Conservation (phyloP, 768 basidiomycete genomes). For the Sarcodon aspratus region DNA sequence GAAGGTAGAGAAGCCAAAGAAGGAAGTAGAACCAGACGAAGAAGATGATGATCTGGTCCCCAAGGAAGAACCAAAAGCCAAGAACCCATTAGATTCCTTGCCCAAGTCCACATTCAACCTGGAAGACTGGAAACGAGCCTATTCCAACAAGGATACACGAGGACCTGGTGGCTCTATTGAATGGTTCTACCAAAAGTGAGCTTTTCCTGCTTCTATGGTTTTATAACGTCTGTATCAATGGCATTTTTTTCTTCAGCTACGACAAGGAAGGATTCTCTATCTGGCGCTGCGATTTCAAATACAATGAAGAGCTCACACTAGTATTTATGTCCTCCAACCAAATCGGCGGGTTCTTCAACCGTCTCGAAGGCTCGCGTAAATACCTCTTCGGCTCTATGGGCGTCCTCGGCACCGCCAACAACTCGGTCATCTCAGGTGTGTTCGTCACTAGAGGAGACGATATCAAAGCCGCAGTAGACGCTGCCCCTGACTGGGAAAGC, state of each 20-base stretch:
- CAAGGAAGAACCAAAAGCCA: slow-evolving; percentile 70
- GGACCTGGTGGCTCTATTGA: slow-evolving; percentile 73
- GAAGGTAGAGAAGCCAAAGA: slow-evolving; percentile 44
- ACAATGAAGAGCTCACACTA: slow-evolving; percentile 86
- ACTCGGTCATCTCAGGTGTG: slow-evolving; percentile 73
- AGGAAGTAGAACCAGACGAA: slow-evolving; percentile 40
- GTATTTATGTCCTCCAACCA: slow-evolving; percentile 94
- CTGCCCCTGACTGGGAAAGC: slow-evolving; percentile 87
- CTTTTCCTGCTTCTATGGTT: slow-evolving; percentile 4
- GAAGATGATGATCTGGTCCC: slow-evolving; percentile 70
- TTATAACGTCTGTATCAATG: neutral
- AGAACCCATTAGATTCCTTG: slow-evolving; percentile 90
- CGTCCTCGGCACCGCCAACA: slow-evolving; percentile 73
- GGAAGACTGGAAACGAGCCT: slow-evolving; percentile 95
- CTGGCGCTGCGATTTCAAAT: slow-evolving; percentile 95
- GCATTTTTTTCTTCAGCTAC: slow-evolving; percentile 36
- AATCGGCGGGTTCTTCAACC: slow-evolving; percentile 94
- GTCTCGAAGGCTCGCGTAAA: slow-evolving; percentile 93
- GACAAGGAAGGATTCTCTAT: slow-evolving; percentile 84
- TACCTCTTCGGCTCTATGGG: slow-evolving; percentile 91
- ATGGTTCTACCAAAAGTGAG: slow-evolving; percentile 95
- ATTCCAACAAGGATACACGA: slow-evolving; percentile 97
- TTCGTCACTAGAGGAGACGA: slow-evolving; percentile 80
- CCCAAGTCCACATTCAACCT: slow-evolving; percentile 84
- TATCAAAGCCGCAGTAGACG: slow-evolving; percentile 53